A percentile compares a stretch with the other conserved stretches of the same genome.
Evolutionary conservation across 1,284 basidiomycete species (phyloP).

Genomic region (Naganishia sp.): DNA sequence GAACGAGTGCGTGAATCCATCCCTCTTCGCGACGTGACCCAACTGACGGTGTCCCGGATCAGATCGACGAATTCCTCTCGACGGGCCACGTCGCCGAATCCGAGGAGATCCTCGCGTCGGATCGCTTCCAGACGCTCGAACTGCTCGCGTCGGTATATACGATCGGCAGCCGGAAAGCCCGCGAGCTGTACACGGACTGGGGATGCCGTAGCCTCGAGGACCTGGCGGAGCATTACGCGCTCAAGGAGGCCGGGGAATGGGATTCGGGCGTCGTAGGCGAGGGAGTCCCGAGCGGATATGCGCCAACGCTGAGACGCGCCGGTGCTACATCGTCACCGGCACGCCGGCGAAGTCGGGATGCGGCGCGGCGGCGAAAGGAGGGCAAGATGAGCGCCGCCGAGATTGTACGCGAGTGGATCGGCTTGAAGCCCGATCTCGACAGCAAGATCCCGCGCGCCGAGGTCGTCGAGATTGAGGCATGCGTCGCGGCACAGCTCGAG

Average conservation of each 20-base stretch:
- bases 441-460: slow-evolving; percentile 48
- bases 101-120: slow-evolving; percentile 41
- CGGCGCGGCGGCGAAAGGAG: slow-evolving; percentile 27
- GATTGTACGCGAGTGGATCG: slow-evolving; percentile 51
- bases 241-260: slow-evolving; percentile 36
- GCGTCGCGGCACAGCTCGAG: slow-evolving; percentile 45
- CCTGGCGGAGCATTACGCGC: slow-evolving; percentile 43
- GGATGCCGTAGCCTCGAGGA: slow-evolving; percentile 49
- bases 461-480: slow-evolving; percentile 47
- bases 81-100: slow-evolving; percentile 47
- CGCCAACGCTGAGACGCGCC: not conserved
- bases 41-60: not conserved
- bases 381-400: slow-evolving; percentile 52
- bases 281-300: slow-evolving; percentile 28
- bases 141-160: slow-evolving; percentile 50
- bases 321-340: not conserved
- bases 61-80: slow-evolving; percentile 52
- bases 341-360: slow-evolving; percentile 37
- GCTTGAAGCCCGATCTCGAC: slow-evolving; percentile 47
- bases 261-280: slow-evolving; percentile 40
- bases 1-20: slow-evolving; percentile 39
- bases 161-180: slow-evolving; percentile 47
- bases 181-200: slow-evolving; percentile 45
- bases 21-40: not conserved
- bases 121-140: slow-evolving; percentile 43